A percentile compares a stretch with the other conserved stretches of the same genome.
Conservation (phyloP, 2,329 filamentous ascomycete genomes). For the Colletotrichum shisoi region DNA sequence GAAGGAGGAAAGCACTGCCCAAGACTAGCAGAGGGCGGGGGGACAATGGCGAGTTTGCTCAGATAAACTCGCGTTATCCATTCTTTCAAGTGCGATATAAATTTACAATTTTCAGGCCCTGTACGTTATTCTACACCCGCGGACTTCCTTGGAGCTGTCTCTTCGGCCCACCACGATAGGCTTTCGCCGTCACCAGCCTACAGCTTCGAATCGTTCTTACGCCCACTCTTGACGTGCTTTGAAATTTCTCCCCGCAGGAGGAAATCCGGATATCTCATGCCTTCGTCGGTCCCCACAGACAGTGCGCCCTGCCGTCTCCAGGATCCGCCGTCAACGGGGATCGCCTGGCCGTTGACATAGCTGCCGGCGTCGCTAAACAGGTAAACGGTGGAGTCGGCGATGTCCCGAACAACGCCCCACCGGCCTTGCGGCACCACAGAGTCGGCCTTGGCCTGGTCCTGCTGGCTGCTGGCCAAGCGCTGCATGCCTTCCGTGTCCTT, state of each 20-base stretch:
- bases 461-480: constrained; percentile 60
- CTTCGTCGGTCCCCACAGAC: constrained; percentile 57
- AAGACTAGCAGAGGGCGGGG: not conserved
- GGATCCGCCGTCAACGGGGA: constrained; percentile 74
- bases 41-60: not conserved
- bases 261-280: constrained; percentile 64
- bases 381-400: constrained; percentile 90
- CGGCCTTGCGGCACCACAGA: constrained; percentile 74
- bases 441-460: constrained; percentile 47
- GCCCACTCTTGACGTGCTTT: constrained; percentile 47
- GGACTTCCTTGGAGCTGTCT: constrained; percentile 12
- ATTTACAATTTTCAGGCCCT: constrained; percentile 17
- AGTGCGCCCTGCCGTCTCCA: constrained; percentile 62
- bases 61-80: constrained; percentile 2
- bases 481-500: constrained; percentile 82
- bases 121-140: constrained; percentile 13
- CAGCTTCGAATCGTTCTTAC: constrained; percentile 53
- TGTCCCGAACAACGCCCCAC: constrained; percentile 82
- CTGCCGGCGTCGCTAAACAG: constrained; percentile 85
- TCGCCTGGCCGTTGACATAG: constrained; percentile 82
- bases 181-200: constrained; percentile 39
- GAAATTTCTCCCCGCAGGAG: constrained; percentile 49
- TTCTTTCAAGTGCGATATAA: constrained; percentile 10
- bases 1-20: not conserved
- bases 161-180: not conserved